Conservation (phyloP, 129 eudicot species). For the Flaveria robusta region DNA sequence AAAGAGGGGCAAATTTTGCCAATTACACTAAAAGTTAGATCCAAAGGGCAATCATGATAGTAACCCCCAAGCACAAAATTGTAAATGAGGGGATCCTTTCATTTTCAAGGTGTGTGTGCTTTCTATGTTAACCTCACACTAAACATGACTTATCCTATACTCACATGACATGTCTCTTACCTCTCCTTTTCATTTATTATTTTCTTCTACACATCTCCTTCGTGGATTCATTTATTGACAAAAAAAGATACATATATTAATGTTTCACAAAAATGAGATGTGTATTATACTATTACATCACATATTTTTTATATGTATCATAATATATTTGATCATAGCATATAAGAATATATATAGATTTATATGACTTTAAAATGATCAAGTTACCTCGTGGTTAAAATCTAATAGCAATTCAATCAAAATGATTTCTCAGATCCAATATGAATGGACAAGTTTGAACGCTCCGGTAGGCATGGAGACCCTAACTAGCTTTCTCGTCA, state of each 20-base stretch:
- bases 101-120: constrained; percentile 38
- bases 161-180: constrained; percentile 41
- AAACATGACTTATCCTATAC: constrained; percentile 34
- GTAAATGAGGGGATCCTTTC: constrained; percentile 28
- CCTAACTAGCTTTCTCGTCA: no score
- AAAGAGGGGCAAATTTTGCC: neutral
- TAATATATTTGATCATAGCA: neutral
- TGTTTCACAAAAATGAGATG: neutral
- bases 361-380: no score
- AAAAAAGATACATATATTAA: neutral
- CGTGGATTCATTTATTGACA: constrained; percentile 22
- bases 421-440: no score
- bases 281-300: neutral
- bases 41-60: constrained; percentile 20
- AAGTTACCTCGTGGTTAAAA: neutral
- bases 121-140: constrained; percentile 27
- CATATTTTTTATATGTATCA: neutral
- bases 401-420: no score
- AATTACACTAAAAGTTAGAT: constrained; percentile 12
- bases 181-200: constrained; percentile 23
- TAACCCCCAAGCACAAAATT: constrained; percentile 3
- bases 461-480: no score
- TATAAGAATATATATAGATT: neutral
- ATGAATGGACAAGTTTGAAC: no score
- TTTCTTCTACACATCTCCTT: constrained; percentile 21